Evolutionary conservation across 169 alveolate species (phyloP).

Genomic region (Plasmodium gaboni): DNA sequence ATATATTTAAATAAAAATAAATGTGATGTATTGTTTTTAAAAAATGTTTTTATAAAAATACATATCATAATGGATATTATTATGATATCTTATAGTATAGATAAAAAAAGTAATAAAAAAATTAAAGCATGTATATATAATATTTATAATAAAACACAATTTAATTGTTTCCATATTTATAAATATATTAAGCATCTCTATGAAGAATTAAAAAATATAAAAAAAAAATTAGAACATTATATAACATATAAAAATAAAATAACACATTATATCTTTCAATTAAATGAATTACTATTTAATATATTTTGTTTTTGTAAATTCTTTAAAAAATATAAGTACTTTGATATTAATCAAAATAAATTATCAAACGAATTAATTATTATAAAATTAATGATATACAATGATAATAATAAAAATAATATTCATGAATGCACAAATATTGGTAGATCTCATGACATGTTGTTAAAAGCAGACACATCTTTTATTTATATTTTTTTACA

Average conservation of each 20-base stretch:
- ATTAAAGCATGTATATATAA: conserved; percentile 17
- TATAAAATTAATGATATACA: conserved; percentile 10
- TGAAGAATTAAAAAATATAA: conserved; percentile 34
- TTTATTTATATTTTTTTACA: conserved; percentile 25
- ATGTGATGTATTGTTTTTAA: conserved; percentile 20
- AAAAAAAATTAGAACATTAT: conserved; percentile 19
- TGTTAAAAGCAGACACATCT: conserved; percentile 6
- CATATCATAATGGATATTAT: conserved; percentile 59
- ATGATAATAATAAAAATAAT: not conserved
- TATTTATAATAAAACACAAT: conserved; percentile 12
- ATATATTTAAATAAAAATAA: conserved; percentile 31
- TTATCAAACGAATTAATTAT: conserved; percentile 26
- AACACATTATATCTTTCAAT: conserved; percentile 5
- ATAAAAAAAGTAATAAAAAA: conserved; percentile 11
- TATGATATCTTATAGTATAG: conserved; percentile 19
- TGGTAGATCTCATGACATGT: not conserved
- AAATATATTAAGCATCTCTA: conserved; percentile 42
- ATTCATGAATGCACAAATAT: too few species aligned
- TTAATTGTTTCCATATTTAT: conserved; percentile 16
- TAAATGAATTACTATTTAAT: conserved; percentile 47
- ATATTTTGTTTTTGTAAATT: conserved; percentile 40
- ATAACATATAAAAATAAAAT: conserved; percentile 5
- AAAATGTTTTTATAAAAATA: conserved; percentile 23
- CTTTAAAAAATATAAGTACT: conserved; percentile 33
- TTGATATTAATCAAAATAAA: conserved; percentile 20